phyloP scores from a whole-genome alignment of 2,329 filamentous ascomycete genomes.

The Ascochyta rabiei region DNA sequence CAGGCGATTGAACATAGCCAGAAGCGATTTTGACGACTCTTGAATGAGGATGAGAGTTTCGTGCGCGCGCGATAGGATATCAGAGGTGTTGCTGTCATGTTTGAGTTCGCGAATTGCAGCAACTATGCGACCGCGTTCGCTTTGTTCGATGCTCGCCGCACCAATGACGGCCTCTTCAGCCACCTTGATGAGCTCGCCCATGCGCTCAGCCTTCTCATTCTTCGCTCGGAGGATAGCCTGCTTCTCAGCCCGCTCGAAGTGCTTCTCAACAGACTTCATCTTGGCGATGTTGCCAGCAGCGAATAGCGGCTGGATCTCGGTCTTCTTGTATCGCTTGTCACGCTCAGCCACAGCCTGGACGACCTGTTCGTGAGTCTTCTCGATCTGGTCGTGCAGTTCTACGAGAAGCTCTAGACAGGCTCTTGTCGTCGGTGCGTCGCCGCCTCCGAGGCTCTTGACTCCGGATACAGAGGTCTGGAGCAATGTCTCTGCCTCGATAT shows the following conservation, averaged over 20 bases:
- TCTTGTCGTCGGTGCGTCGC: conserved; percentile 25
- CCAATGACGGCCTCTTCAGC: conserved; percentile 59
- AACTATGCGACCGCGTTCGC: conserved; percentile 56
- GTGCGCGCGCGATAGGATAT: conserved; percentile 32
- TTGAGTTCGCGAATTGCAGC: conserved; percentile 49
- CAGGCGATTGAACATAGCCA: conserved; percentile 52
- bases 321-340: conserved; percentile 61
- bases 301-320: conserved; percentile 59
- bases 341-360: conserved; percentile 59
- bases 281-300: conserved; percentile 58
- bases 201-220: conserved; percentile 56
- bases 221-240: conserved; percentile 57
- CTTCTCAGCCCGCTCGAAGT: conserved; percentile 58
- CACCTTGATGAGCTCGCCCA: conserved; percentile 57
- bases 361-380: conserved; percentile 57
- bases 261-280: conserved; percentile 54
- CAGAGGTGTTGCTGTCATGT: conserved; percentile 34
- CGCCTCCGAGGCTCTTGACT: conserved; percentile 24
- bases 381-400: conserved; percentile 55
- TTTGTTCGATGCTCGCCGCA: conserved; percentile 59
- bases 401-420: conserved; percentile 46
- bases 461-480: conserved; percentile 35
- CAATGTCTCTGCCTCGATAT: conserved; percentile 44
- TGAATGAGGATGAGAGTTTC: conserved; percentile 45
- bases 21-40: conserved; percentile 49